Evolutionary conservation across 1,284 basidiomycete species (phyloP).

Genomic region (Melampsora medusae): DNA sequence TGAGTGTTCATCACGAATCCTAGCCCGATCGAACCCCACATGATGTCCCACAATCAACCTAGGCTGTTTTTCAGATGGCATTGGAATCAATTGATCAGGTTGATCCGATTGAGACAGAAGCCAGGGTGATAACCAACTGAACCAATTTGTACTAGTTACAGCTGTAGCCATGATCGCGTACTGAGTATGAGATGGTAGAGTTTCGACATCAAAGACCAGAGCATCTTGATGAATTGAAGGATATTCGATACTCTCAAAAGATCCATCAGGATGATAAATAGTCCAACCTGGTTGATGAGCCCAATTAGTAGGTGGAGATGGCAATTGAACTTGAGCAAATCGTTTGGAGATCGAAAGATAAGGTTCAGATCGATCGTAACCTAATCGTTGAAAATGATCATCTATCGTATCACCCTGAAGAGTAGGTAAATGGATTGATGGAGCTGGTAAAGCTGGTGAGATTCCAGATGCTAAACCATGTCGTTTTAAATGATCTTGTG

Average conservation of each 20-base stretch:
- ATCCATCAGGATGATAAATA: constrained; percentile 66
- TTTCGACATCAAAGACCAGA: constrained; percentile 91
- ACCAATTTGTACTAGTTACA: constrained; percentile 80
- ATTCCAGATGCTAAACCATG: constrained; percentile 78
- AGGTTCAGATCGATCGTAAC: constrained; percentile 70
- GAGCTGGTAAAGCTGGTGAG: constrained; percentile 75
- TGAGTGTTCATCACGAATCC: constrained; percentile 80
- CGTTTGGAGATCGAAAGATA: constrained; percentile 73
- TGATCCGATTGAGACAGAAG: constrained; percentile 69
- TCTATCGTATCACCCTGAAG: constrained; percentile 78
- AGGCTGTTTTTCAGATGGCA: constrained; percentile 57
- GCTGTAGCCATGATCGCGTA: constrained; percentile 89
- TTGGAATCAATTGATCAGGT: constrained; percentile 71
- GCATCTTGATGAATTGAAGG: constrained; percentile 64
- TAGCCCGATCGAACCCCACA: constrained; percentile 85
- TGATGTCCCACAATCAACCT: constrained; percentile 88
- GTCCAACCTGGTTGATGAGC: constrained; percentile 82
- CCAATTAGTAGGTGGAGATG: constrained; percentile 68
- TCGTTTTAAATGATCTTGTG: constrained; percentile 71
- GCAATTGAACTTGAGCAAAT: constrained; percentile 67
- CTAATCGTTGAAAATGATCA: constrained; percentile 85
- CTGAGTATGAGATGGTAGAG: constrained; percentile 75
- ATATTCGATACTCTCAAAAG: constrained; percentile 53
- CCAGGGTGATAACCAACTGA: constrained; percentile 94
- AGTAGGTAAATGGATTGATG: constrained; percentile 75